Conservation (phyloP, 2,329 filamentous ascomycete species). For the Eutypella sp. region DNA sequence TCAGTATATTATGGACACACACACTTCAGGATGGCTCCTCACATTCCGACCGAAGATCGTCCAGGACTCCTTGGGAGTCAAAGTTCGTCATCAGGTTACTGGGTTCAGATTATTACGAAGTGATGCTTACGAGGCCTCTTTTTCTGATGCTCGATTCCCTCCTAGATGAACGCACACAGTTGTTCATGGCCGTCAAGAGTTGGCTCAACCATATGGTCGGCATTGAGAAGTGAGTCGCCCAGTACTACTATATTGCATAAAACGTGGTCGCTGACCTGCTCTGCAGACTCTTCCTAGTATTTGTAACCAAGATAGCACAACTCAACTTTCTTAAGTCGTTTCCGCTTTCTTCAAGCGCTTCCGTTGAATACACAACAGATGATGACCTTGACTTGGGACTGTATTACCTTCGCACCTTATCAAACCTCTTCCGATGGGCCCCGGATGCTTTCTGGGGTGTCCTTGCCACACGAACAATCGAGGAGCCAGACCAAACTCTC, state of each 20-base stretch:
- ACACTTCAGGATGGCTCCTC: conserved; percentile 57
- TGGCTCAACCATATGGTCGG: conserved; percentile 71
- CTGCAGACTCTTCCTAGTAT: conserved; percentile 54
- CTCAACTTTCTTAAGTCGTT: conserved; percentile 46
- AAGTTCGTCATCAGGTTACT: conserved; percentile 38
- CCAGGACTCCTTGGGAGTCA: conserved; percentile 32
- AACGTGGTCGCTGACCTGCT: conserved; percentile 13
- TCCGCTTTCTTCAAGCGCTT: conserved; percentile 17
- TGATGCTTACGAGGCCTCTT: conserved; percentile 74
- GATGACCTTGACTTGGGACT: conserved; percentile 72
- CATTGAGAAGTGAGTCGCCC: conserved; percentile 51
- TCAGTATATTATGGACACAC: conserved; percentile 79
- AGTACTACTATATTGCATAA: not conserved
- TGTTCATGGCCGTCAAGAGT: conserved; percentile 69
- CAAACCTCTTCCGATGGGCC: conserved; percentile 65
- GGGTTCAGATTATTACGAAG: conserved; percentile 59
- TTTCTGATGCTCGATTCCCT: conserved; percentile 79
- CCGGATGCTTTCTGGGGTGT: conserved; percentile 66
- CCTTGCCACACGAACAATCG: conserved; percentile 58
- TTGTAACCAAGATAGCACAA: conserved; percentile 53
- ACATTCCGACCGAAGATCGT: conserved; percentile 34
- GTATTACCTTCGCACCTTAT: conserved; percentile 72
- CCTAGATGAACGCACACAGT: conserved; percentile 64
- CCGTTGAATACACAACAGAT: conserved; percentile 40
- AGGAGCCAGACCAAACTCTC: conserved; percentile 40